Conservation (phyloP, 441 rosid species). For the Bruguiera hainesii region DNA sequence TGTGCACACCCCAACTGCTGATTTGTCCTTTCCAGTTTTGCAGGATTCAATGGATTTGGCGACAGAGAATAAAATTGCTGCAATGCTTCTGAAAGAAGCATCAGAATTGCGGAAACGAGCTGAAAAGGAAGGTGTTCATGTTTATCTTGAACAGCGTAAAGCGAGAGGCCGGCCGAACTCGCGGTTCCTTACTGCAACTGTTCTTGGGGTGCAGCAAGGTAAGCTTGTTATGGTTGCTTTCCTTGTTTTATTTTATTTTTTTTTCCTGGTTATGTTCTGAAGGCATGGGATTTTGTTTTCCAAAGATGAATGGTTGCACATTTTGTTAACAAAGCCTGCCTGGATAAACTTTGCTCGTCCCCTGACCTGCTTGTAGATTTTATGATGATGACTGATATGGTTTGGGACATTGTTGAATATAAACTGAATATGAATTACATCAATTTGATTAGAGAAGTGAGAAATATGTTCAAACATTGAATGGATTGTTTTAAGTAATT, state of each 20-base stretch:
- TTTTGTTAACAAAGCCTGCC: neutral
- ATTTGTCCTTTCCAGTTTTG: neutral
- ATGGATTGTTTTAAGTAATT: neutral
- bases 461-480: neutral
- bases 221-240: conserved; percentile 4
- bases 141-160: conserved; percentile 63
- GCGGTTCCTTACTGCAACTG: conserved; percentile 84
- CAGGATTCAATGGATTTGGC: conserved; percentile 68
- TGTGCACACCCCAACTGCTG: neutral
- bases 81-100: conserved; percentile 83
- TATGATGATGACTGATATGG: too few relatives aligned
- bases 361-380: too few relatives aligned
- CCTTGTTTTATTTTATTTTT: neutral
- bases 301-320: neutral
- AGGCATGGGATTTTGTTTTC: too few relatives aligned
- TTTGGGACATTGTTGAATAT: neutral
- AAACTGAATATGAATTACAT: neutral
- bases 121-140: conserved; percentile 69
- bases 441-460: neutral
- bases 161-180: conserved; percentile 76
- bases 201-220: conserved; percentile 93
- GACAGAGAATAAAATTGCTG: conserved; percentile 85
- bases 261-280: neutral
- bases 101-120: conserved; percentile 76
- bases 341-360: neutral